Conservation (phyloP, 2,329 filamentous ascomycete genomes). For the Claviceps digitariae region DNA sequence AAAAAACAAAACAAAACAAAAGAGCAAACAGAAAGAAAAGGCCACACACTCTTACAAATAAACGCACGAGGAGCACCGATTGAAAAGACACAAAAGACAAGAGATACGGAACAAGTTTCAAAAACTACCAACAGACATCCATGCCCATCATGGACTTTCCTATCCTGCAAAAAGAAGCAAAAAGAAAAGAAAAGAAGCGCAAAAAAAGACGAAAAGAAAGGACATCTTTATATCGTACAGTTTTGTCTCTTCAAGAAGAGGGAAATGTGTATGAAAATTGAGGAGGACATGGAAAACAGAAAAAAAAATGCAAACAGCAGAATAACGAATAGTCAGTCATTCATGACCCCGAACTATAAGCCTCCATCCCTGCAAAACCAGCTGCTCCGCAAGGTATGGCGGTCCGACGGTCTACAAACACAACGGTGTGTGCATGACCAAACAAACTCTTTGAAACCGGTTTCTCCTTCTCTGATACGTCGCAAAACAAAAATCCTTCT, state of each 20-base stretch:
- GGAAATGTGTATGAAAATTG: too few species aligned
- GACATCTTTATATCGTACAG: not conserved
- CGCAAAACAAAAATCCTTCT: not conserved
- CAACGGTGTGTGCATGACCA: not conserved
- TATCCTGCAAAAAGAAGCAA: not conserved
- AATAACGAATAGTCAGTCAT: not conserved
- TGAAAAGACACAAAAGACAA: not conserved
- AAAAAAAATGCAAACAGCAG: too few species aligned
- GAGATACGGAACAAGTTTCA: not conserved
- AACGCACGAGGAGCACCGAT: too few species aligned
- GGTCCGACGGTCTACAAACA: not conserved
- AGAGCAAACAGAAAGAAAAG: too few species aligned
- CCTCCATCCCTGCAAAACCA: slow-evolving; percentile 6
- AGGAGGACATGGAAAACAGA: too few species aligned
- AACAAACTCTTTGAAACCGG: not conserved
- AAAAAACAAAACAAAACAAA: too few species aligned
- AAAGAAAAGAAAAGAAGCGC: not conserved
- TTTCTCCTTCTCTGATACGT: not conserved
- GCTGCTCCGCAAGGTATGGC: not conserved
- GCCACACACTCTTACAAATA: too few species aligned
- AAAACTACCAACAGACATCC: slow-evolving; percentile 5
- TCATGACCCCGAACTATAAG: not conserved
- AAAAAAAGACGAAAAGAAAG: not conserved
- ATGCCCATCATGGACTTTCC: slow-evolving; percentile 1
- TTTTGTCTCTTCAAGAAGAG: not conserved